Percentiles rank a stretch among this genome's conserved stretches.
Conservation (phyloP, 768 basidiomycete species). For the Pisolithus tinctorius region DNA sequence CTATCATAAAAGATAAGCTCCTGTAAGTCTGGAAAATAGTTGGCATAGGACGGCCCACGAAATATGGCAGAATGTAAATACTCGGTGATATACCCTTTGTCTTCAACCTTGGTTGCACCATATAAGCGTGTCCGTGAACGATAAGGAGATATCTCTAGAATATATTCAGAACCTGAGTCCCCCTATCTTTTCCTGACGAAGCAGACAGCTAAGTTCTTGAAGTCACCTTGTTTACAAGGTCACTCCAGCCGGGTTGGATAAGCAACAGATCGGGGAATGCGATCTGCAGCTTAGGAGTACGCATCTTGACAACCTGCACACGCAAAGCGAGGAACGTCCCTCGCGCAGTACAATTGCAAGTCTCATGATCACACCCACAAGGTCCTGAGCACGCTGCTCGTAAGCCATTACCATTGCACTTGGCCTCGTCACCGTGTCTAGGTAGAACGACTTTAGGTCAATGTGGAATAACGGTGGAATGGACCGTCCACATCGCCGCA, state of each 20-base stretch:
- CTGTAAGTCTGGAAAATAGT: slow-evolving; percentile 50
- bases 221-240: too few relatives aligned
- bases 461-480: slow-evolving; percentile 47
- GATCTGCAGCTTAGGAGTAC: slow-evolving; percentile 78
- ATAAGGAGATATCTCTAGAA: slow-evolving; percentile 85
- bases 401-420: slow-evolving; percentile 60
- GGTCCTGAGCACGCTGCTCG: slow-evolving; percentile 46
- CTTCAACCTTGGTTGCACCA: slow-evolving; percentile 92
- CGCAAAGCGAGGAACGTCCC: slow-evolving; percentile 61
- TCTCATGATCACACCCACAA: slow-evolving; percentile 47
- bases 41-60: slow-evolving; percentile 13
- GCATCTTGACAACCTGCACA: slow-evolving; percentile 39
- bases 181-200: slow-evolving; percentile 78
- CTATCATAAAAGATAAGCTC: slow-evolving; percentile 97
- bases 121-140: slow-evolving; percentile 91
- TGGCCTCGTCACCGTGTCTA: slow-evolving; percentile 36
- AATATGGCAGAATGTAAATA: slow-evolving; percentile 40
- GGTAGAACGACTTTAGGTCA: slow-evolving; percentile 31
- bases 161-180: slow-evolving; percentile 86
- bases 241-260: slow-evolving; percentile 93
- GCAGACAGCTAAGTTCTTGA: slow-evolving; percentile 70
- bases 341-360: slow-evolving; percentile 82
- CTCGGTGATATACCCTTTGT: slow-evolving; percentile 87
- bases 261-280: slow-evolving; percentile 89
- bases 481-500: slow-evolving; percentile 33